Percentiles rank a stretch among this genome's conserved stretches.
phyloP scores from a whole-genome alignment of 768 basidiomycete species.

The Kwoniella sp. region DNA sequence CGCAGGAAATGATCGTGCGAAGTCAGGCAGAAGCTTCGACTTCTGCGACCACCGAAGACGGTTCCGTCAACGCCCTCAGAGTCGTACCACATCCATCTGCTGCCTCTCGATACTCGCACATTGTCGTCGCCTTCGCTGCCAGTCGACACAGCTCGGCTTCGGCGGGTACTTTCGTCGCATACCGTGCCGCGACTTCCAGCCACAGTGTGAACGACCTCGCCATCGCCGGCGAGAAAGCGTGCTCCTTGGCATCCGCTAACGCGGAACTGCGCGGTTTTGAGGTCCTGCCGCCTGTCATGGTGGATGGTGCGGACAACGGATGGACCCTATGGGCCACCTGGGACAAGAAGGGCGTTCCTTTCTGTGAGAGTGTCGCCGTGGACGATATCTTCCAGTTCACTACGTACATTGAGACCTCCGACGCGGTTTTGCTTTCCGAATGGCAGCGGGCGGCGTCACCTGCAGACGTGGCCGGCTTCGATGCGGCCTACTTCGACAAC shows the following conservation, averaged over 20 bases:
- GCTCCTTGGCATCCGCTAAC: slow-evolving; percentile 48
- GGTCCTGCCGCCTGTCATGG: slow-evolving; percentile 16
- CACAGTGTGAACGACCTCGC: slow-evolving; percentile 18
- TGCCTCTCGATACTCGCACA: slow-evolving; percentile 53
- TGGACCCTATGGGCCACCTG: slow-evolving; percentile 42
- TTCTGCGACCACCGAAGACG: slow-evolving; percentile 4
- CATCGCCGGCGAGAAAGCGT: slow-evolving; percentile 17
- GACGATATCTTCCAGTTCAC: slow-evolving; percentile 59
- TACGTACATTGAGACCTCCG: slow-evolving; percentile 52
- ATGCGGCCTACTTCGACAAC: slow-evolving; percentile 77
- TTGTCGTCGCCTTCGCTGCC: slow-evolving; percentile 69
- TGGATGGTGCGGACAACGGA: slow-evolving; percentile 18
- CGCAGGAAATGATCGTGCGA: slow-evolving; percentile 38
- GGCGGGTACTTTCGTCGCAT: slow-evolving; percentile 75
- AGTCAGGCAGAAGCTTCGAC: slow-evolving; percentile 25
- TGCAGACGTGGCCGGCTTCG: slow-evolving; percentile 19
- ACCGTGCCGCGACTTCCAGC: slow-evolving; percentile 17
- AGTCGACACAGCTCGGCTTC: slow-evolving; percentile 61
- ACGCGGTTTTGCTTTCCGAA: slow-evolving; percentile 19
- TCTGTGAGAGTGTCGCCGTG: slow-evolving; percentile 26
- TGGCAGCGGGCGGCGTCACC: slow-evolving; percentile 35
- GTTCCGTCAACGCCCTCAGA: slow-evolving; percentile 54
- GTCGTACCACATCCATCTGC: slow-evolving; percentile 54
- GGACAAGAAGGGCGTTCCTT: slow-evolving; percentile 33
- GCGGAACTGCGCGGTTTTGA: slow-evolving; percentile 36